A percentile compares a stretch with the other conserved stretches of the same genome.
Evolutionary conservation across 179 eudicot species (phyloP).

Genomic region (Spinacia oleracea): DNA sequence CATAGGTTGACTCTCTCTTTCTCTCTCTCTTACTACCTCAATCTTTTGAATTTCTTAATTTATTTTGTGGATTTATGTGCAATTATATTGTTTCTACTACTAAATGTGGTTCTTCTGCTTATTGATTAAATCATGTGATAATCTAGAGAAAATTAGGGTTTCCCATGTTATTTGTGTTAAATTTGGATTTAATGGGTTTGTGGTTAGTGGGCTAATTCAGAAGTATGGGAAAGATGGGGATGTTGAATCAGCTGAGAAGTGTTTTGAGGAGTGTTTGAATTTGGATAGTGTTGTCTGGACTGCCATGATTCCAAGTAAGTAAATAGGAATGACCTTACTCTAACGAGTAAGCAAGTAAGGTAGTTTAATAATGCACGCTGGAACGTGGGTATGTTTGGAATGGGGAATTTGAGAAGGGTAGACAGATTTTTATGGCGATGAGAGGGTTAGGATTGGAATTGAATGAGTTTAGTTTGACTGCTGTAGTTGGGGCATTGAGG

Average conservation of each 20-base stretch:
- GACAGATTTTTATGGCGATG: conserved; percentile 41
- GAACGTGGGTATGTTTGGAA: conserved; percentile 70
- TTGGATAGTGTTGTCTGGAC: conserved; percentile 60
- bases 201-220: conserved; percentile 56
- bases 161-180: conserved; percentile 42
- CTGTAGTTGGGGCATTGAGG: conserved; percentile 48
- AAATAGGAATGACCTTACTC: too few relatives aligned
- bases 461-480: conserved; percentile 55
- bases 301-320: conserved; percentile 62
- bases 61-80: too few relatives aligned
- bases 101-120: too few relatives aligned
- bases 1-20: too few relatives aligned
- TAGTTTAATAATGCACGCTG: too few relatives aligned
- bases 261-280: conserved; percentile 51
- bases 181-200: conserved; percentile 43
- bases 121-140: conserved; percentile 40
- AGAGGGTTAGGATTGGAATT: conserved; percentile 44
- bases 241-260: conserved; percentile 44
- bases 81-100: too few relatives aligned
- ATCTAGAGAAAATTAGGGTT: conserved; percentile 24
- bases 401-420: conserved; percentile 45
- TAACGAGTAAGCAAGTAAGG: too few relatives aligned
- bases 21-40: too few relatives aligned
- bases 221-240: conserved; percentile 50
- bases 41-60: too few relatives aligned